Conservation (phyloP, 306 rosid species). For the Sicyos edulis region DNA sequence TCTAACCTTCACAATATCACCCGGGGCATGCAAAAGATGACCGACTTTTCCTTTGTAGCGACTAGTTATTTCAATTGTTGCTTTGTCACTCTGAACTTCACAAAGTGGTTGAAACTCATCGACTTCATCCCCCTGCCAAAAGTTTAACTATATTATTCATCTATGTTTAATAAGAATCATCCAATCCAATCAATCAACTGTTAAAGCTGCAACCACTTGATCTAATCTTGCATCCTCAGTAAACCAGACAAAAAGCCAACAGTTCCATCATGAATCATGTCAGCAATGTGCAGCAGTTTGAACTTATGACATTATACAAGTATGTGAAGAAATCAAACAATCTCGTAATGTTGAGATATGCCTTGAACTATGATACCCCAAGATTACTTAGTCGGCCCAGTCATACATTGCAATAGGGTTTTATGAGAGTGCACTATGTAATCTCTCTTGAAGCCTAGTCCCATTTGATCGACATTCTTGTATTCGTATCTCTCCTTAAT, state of each 20-base stretch:
- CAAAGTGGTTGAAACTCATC: slow-evolving; percentile 87
- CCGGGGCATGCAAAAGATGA: slow-evolving; percentile 56
- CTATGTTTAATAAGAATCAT: not conserved
- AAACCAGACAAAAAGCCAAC: not conserved
- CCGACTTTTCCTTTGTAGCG: slow-evolving; percentile 78
- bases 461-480: too few species aligned
- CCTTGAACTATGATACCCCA: too few species aligned
- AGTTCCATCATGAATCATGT: not conserved
- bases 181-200: not conserved
- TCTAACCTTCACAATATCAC: slow-evolving; percentile 84
- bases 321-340: not conserved
- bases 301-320: not conserved
- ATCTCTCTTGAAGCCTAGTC: too few species aligned
- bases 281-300: not conserved
- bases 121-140: slow-evolving; percentile 67
- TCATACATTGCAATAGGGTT: too few species aligned
- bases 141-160: slow-evolving; percentile 7
- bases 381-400: too few species aligned
- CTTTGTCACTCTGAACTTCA: slow-evolving; percentile 99
- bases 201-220: slow-evolving; percentile 4
- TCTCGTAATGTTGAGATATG: too few species aligned
- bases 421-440: too few species aligned
- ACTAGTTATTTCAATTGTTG: slow-evolving; percentile 94
- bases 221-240: not conserved
- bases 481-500: too few species aligned